A percentile compares a stretch with the other conserved stretches of the same genome.
Evolutionary conservation across 176 grass and related monocot genomes (phyloP).

Genomic region (Rhipidocladum racemiflorum): DNA sequence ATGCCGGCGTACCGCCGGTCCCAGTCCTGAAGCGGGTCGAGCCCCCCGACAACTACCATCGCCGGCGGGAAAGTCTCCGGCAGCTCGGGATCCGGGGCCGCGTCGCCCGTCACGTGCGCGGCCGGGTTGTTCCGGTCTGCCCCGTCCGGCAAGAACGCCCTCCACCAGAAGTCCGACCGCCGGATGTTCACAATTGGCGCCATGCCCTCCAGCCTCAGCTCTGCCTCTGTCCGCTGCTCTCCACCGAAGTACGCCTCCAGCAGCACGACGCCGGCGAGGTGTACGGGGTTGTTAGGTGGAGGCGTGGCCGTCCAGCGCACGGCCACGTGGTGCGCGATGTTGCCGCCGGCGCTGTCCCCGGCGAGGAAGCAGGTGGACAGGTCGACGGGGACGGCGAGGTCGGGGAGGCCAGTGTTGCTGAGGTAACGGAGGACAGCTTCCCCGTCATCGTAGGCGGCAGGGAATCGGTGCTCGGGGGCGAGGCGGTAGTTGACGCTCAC

Average conservation of each 20-base stretch:
- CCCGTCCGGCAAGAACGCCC: slow-evolving; percentile 37
- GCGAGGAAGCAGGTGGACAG: neutral
- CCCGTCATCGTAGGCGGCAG: slow-evolving; percentile 43
- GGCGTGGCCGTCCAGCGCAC: slow-evolving; percentile 15
- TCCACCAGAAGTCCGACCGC: slow-evolving; percentile 35
- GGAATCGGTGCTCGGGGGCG: slow-evolving; percentile 47
- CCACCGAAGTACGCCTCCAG: slow-evolving; percentile 64
- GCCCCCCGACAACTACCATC: slow-evolving; percentile 31
- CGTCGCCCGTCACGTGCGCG: neutral
- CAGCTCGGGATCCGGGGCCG: neutral
- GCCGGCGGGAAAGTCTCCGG: slow-evolving; percentile 28
- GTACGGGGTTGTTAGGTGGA: neutral
- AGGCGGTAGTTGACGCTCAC: slow-evolving; percentile 52
- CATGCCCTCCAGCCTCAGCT: slow-evolving; percentile 20
- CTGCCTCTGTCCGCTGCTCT: slow-evolving; percentile 40
- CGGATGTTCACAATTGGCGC: slow-evolving; percentile 19
- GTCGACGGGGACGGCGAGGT: neutral
- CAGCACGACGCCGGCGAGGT: slow-evolving; percentile 41
- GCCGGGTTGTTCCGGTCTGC: slow-evolving; percentile 37
- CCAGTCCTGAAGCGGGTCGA: slow-evolving; percentile 51
- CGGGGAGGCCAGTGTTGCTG: neutral
- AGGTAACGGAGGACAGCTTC: slow-evolving; percentile 29
- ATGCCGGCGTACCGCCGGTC: slow-evolving; percentile 14
- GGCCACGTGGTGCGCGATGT: slow-evolving; percentile 28
- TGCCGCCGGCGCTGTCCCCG: slow-evolving; percentile 9